A percentile compares a stretch with the other conserved stretches of the same genome.
phyloP scores from a whole-genome alignment of 1,284 basidiomycete genomes.

The Cryptococcus hybrid region DNA sequence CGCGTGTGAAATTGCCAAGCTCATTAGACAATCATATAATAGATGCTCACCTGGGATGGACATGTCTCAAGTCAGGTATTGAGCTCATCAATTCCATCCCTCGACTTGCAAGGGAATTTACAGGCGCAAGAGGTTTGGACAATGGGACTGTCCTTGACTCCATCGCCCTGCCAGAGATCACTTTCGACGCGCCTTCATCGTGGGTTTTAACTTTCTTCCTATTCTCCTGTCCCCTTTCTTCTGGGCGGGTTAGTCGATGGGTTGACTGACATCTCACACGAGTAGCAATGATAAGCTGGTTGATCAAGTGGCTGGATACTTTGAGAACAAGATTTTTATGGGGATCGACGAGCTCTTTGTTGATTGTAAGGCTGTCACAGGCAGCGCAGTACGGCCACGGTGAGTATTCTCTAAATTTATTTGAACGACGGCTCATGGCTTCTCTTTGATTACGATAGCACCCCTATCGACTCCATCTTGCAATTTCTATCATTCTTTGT shows the following conservation, averaged over 20 bases:
- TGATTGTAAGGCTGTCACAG: not conserved
- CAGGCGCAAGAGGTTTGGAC: not conserved
- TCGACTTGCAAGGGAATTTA: not conserved
- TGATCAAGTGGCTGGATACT: slow-evolving; percentile 17
- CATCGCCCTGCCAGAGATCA: slow-evolving; percentile 11
- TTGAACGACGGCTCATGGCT: not conserved
- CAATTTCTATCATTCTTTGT: slow-evolving; percentile 21
- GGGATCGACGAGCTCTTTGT: not conserved
- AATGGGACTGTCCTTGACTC: slow-evolving; percentile 5
- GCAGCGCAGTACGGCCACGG: not conserved
- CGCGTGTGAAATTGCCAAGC: not conserved
- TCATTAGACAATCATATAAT: not conserved
- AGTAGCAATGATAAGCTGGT: slow-evolving; percentile 4
- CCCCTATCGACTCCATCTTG: slow-evolving; percentile 20
- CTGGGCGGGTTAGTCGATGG: not conserved
- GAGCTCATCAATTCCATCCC: slow-evolving; percentile 12
- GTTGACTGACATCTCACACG: not conserved
- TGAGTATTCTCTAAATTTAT: not conserved
- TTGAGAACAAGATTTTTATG: slow-evolving; percentile 7
- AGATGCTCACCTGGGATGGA: slow-evolving; percentile 3
- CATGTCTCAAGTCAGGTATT: slow-evolving; percentile 10
- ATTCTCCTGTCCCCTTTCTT: not conserved
- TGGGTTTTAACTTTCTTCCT: not conserved
- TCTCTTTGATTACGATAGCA: not conserved
- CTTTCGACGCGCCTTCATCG: not conserved